A percentile compares a stretch with the other conserved stretches of the same genome.
Conservation (phyloP, 345 rosid species). For the Odontarrhena argentea region DNA sequence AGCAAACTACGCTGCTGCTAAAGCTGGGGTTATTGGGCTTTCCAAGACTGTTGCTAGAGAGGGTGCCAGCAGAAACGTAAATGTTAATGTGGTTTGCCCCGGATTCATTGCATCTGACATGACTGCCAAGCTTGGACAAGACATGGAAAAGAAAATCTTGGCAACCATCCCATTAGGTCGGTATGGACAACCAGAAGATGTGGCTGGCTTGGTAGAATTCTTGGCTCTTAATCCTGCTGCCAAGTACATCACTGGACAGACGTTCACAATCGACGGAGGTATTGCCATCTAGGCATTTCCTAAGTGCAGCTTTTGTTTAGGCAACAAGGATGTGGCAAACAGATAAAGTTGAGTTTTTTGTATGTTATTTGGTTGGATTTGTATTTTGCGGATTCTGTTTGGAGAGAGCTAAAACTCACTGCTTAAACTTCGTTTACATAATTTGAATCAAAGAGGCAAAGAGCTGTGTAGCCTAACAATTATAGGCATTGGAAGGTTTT, state of each 20-base stretch:
- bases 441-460: too few relatives aligned
- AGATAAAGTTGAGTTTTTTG: slow-evolving; percentile 22
- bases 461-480: too few relatives aligned
- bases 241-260: slow-evolving; percentile 84
- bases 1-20: slow-evolving; percentile 63
- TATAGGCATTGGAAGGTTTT: too few relatives aligned
- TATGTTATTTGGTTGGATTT: slow-evolving; percentile 15
- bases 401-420: too few relatives aligned
- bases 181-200: slow-evolving; percentile 97
- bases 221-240: slow-evolving; percentile 41
- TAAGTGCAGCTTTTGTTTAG: slow-evolving; percentile 22
- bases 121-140: too few relatives aligned
- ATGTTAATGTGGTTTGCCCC: slow-evolving; percentile 42
- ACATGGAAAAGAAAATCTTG: too few relatives aligned
- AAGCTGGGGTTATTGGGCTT: too few relatives aligned
- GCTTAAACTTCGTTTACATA: too few relatives aligned
- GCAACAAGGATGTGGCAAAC: slow-evolving; percentile 6
- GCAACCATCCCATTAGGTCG: slow-evolving; percentile 52
- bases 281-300: too few relatives aligned
- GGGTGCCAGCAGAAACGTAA: slow-evolving; percentile 87
- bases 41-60: slow-evolving; percentile 79
- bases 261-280: slow-evolving; percentile 88
- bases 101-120: too few relatives aligned
- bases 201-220: slow-evolving; percentile 57
- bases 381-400: slow-evolving; percentile 4